Evolutionary conservation across 768 basidiomycete genomes (phyloP).

Genomic region (Holtermanniella nyarrowii): DNA sequence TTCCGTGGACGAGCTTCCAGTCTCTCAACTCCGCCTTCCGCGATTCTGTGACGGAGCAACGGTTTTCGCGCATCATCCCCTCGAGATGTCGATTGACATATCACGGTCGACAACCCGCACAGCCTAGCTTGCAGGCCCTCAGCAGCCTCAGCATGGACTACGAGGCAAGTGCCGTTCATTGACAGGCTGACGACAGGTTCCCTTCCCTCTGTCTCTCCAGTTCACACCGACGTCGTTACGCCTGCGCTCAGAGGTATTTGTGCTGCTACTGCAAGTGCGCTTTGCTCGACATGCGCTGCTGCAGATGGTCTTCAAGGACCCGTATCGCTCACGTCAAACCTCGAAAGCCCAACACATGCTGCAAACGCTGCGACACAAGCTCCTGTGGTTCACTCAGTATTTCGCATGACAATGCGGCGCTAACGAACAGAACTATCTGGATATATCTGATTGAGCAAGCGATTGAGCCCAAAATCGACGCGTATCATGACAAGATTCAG

Average conservation of each 20-base stretch:
- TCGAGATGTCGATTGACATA: slow-evolving; percentile 16
- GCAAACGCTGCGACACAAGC: no score
- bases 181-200: slow-evolving; percentile 13
- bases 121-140: background rate
- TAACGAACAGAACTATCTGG: slow-evolving; percentile 9
- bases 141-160: slow-evolving; percentile 8
- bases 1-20: slow-evolving; percentile 27
- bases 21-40: slow-evolving; percentile 19
- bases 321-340: no score
- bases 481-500: slow-evolving; percentile 9
- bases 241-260: slow-evolving; percentile 23
- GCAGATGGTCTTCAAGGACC: no score
- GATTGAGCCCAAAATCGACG: slow-evolving; percentile 9
- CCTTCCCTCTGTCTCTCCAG: slow-evolving; percentile 31
- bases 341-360: no score
- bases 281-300: background rate
- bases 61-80: slow-evolving; percentile 22
- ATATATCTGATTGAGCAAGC: slow-evolving; percentile 18
- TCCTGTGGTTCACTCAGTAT: no score
- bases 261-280: slow-evolving; percentile 25
- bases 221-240: slow-evolving; percentile 27
- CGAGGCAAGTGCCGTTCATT: background rate
- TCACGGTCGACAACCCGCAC: slow-evolving; percentile 2
- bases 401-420: background rate
- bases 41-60: slow-evolving; percentile 10